phyloP scores from a whole-genome alignment of 2,329 filamentous ascomycete species.

The Hymenoscyphus scutula region DNA sequence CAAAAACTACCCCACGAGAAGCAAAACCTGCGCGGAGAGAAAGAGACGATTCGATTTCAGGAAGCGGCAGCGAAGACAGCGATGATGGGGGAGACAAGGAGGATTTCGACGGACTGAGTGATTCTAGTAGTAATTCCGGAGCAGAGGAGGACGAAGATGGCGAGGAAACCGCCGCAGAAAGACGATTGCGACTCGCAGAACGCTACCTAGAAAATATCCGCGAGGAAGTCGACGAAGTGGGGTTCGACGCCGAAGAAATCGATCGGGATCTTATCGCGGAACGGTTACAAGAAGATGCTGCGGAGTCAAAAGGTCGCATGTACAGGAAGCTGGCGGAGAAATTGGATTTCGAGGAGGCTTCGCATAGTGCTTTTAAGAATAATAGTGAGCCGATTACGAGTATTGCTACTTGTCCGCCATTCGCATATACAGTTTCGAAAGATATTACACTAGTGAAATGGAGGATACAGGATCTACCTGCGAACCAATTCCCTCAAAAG shows the following conservation, averaged over 20 bases:
- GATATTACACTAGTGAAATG: slow-evolving; percentile 86
- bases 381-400: slow-evolving; percentile 77
- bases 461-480: slow-evolving; percentile 69
- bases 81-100: slow-evolving; percentile 57
- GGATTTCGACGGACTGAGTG: slow-evolving; percentile 42
- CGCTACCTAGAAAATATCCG: slow-evolving; percentile 89
- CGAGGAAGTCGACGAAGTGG: slow-evolving; percentile 76
- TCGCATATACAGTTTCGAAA: slow-evolving; percentile 85
- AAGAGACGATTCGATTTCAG: slow-evolving; percentile 71
- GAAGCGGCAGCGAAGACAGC: slow-evolving; percentile 78
- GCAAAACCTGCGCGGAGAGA: slow-evolving; percentile 46
- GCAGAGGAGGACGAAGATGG: slow-evolving; percentile 62
- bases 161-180: slow-evolving; percentile 85
- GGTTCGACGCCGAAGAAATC: slow-evolving; percentile 92
- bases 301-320: slow-evolving; percentile 85
- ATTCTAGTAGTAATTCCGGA: slow-evolving; percentile 50
- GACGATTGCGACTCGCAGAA: slow-evolving; percentile 82
- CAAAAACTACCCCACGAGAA: slow-evolving; percentile 30
- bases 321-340: slow-evolving; percentile 77
- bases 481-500: slow-evolving; percentile 57
- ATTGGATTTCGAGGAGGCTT: slow-evolving; percentile 66
- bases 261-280: slow-evolving; percentile 91
- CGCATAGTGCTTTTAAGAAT: slow-evolving; percentile 71
- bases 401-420: slow-evolving; percentile 74
- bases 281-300: slow-evolving; percentile 84